phyloP scores from a whole-genome alignment of 1,139 yeast species.

The Yamadazyma jaroonii region DNA sequence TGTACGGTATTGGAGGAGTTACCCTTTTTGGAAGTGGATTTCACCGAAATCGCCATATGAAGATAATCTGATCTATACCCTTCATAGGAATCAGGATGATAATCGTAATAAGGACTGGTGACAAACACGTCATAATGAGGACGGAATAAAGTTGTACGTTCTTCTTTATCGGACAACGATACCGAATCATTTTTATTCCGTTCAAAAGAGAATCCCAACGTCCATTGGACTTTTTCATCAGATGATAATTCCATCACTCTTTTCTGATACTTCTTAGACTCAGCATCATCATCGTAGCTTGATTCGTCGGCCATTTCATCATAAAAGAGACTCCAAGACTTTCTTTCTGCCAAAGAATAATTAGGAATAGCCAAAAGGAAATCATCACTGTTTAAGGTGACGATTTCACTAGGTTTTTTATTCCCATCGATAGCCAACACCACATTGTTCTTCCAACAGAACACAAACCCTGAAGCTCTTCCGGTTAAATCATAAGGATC shows the following conservation, averaged over 20 bases:
- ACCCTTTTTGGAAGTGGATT: constrained; percentile 30
- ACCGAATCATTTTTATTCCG: constrained; percentile 23
- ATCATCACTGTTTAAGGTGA: constrained; percentile 62
- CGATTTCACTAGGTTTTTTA: constrained; percentile 59
- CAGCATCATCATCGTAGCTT: constrained; percentile 26
- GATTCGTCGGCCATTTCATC: constrained; percentile 21
- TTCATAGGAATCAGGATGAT: constrained; percentile 66
- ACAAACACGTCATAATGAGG: constrained; percentile 45
- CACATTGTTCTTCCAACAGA: constrained; percentile 74
- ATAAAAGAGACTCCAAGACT: constrained; percentile 36
- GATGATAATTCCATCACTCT: constrained; percentile 38
- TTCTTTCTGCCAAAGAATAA: constrained; percentile 34
- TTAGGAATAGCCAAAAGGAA: constrained; percentile 68
- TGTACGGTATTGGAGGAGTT: constrained; percentile 68
- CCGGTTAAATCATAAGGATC: constrained; percentile 76
- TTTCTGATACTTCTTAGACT: constrained; percentile 33
- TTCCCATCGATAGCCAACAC: constrained; percentile 57
- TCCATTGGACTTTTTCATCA: constrained; percentile 41
- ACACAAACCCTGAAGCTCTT: constrained; percentile 72
- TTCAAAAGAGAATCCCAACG: constrained; percentile 41
- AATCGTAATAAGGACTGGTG: constrained; percentile 38
- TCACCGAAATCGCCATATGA: constrained; percentile 66
- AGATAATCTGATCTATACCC: constrained; percentile 79
- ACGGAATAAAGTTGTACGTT: constrained; percentile 30
- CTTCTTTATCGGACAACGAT: constrained; percentile 27